Base-by-base conservation (phyloP, 2,329 filamentous ascomycete genomes). In the Pseudohalonectria lignicola region DNA sequence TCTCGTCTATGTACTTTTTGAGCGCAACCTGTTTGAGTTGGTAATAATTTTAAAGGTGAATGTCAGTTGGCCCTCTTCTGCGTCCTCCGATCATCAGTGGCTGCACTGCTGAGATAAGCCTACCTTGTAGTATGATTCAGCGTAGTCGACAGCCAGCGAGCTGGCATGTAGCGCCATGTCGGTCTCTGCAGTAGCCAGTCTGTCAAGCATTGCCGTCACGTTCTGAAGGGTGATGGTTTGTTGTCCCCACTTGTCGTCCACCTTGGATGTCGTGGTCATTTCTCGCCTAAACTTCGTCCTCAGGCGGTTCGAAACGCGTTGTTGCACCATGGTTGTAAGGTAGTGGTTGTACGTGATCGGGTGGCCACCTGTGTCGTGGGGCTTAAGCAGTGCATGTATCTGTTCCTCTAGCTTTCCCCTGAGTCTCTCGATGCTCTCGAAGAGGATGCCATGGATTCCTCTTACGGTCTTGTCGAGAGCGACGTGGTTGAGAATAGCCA, bases 81-180 rank as follows among this genome's bases (percentile, higher is more conserved):
- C n/a, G n/a, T n/a, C n/a, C n/a, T n/a, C n/a, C n/a, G n/a, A n/a
- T n/a, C n/a, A n/a, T n/a, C n/a, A n/a, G n/a, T n/a, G n/a, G n/a
- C n/a, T n/a, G n/a, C n/a, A n/a, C n/a, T n/a, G n/a, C n/a, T n/a
- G n/a, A n/a, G n/a, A n/a, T n/a, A n/a, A n/a, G n/a, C 15, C 21
- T 23, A 17, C 63, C 55, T 66, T 61, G 49, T 68, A 68, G 44
- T 66, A 68, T 2, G 63, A 61, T 36, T 63, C 46, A 56, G 66
- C 61, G 34, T 53, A 57, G 40, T 64, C 56, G 6, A 59, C 40
- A 9, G 57, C 59, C 36, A 61, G 53, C 1, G 51, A 57, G 15
- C 57, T 59, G 4, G 61, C 60, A 41, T 52, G 56, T 2, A 39
- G 39, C 30, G 57, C 51, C 55, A 62, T 61, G 40, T 64, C 52